Base-by-base conservation (phyloP, 1,284 basidiomycete species). In the Cerioporus squamosus region DNA sequence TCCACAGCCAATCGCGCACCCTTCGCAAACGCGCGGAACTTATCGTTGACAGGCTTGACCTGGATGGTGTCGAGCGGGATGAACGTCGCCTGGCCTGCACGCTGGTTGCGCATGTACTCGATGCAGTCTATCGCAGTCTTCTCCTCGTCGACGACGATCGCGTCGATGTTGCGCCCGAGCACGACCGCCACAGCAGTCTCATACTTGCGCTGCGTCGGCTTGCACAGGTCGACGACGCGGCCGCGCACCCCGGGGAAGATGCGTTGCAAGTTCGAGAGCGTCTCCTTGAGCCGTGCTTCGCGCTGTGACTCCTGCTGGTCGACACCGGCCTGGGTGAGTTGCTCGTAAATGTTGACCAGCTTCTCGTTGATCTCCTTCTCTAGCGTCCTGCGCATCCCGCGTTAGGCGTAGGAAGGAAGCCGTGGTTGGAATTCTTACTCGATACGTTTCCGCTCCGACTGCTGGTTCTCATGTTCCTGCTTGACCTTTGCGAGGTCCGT, bases 61-160 rank as follows among this genome's bases (percentile, higher is more conserved):
- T 95, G 93, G 65, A 99, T 96, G 1, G 94, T 96, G 73, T 99
- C 97, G 12, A 99, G 88, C 0, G 97, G 97, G 50, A 99, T 90
- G 77, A 99, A 99, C 0, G 97, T 99, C 7, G 95, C 95, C 75
- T 95, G 94, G 1, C 97, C 97, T 0, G 91, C 88, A 33, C 96
- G 91, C 75, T 98, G 95, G 68, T 92, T 95, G 61, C 95, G 91
- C 83, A 99, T 87, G 74, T 98, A 99, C 90, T 97, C 93, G 68
- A 99, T 98, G 74, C 97, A 99, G 68, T 97, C 94, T 62, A 98
- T 97, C 2, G 95, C 97, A 0, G 94, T 96, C 76, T 93, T 94
- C 78, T 99, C 95, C 66, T 94, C 89, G 68, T 98, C 96, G 1
- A 99, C 96, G 2, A 99, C 93, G 55, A 99, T 87, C 1, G 96